Conservation (phyloP, 345 rosid species). For the Citrus unshiu region DNA sequence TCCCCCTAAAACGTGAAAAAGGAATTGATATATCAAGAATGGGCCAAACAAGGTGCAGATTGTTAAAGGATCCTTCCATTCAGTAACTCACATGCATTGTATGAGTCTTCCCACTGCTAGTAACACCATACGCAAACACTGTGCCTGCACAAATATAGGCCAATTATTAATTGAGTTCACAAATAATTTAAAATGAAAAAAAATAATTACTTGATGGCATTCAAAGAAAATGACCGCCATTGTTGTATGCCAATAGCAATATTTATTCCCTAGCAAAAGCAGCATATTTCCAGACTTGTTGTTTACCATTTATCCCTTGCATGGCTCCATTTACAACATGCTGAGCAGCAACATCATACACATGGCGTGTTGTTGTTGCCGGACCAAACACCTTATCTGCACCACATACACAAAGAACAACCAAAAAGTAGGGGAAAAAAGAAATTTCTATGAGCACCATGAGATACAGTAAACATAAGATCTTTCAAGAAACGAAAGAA, state of each 20-base stretch:
- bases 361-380: constrained; percentile 83
- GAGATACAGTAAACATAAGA: neutral
- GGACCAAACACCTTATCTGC: constrained; percentile 87
- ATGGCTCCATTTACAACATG: constrained; percentile 76
- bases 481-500: neutral
- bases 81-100: constrained; percentile 84
- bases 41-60: neutral
- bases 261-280: neutral
- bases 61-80: neutral
- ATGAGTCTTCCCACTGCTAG: constrained; percentile 95
- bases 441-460: neutral
- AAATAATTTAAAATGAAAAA: neutral
- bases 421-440: neutral
- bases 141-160: constrained; percentile 53
- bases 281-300: neutral
- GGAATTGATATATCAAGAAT: neutral
- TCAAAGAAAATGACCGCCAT: neutral
- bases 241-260: neutral
- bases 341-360: constrained; percentile 81
- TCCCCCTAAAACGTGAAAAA: constrained; percentile 60
- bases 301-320: constrained; percentile 76
- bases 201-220: neutral
- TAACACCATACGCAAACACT: constrained; percentile 97
- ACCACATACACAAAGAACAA: neutral
- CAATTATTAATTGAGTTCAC: constrained; percentile 8